Percentiles rank a stretch among this genome's conserved stretches.
These are phyloP conservation scores for Ambrosiella cleistominuta DNA, from an alignment of 2,329 filamentous ascomycete species.

Conservation along the genomic window DNA sequence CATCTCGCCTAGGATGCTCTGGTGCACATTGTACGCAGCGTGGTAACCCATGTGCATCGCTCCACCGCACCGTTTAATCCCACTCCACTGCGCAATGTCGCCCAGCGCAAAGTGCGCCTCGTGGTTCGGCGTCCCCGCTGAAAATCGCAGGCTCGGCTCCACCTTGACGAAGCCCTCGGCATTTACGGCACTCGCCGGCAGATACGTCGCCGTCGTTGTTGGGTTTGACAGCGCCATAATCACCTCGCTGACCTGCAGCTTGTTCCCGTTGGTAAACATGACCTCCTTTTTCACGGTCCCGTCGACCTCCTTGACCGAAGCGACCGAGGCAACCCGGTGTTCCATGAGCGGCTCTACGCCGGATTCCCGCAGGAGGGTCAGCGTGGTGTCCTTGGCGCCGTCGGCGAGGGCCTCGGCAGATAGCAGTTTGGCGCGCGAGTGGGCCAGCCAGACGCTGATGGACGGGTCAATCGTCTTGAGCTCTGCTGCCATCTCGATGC, in stretches of 20 bases:
- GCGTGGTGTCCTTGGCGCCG: constrained; percentile 45
- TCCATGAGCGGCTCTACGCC: constrained; percentile 49
- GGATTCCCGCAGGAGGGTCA: constrained; percentile 38
- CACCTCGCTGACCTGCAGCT: constrained; percentile 44
- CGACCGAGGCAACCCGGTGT: constrained; percentile 35
- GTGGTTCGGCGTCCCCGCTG: constrained; percentile 35
- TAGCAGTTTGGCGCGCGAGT: constrained; percentile 52
- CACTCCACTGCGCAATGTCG: constrained; percentile 53
- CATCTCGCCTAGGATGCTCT: constrained; percentile 33
- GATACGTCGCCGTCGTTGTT: constrained; percentile 42
- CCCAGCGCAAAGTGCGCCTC: constrained; percentile 49
- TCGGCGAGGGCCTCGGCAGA: constrained; percentile 57
- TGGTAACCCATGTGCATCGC: constrained; percentile 59
- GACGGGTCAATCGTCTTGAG: constrained; percentile 49
- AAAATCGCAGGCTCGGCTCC: constrained; percentile 29
- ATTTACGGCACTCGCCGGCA: constrained; percentile 41
- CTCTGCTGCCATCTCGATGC: constrained; percentile 68
- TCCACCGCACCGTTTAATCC: constrained; percentile 62
- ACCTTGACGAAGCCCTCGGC: constrained; percentile 50
- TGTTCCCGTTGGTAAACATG: constrained; percentile 41
- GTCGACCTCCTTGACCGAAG: constrained; percentile 27
- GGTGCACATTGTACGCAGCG: constrained; percentile 49
- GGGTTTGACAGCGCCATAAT: constrained; percentile 52
- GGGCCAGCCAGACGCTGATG: constrained; percentile 52
- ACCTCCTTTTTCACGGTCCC: constrained; percentile 29